A percentile compares a stretch with the other conserved stretches of the same genome.
Conservation (phyloP, 2,329 filamentous ascomycete genomes). For the Didymella segeticola region DNA sequence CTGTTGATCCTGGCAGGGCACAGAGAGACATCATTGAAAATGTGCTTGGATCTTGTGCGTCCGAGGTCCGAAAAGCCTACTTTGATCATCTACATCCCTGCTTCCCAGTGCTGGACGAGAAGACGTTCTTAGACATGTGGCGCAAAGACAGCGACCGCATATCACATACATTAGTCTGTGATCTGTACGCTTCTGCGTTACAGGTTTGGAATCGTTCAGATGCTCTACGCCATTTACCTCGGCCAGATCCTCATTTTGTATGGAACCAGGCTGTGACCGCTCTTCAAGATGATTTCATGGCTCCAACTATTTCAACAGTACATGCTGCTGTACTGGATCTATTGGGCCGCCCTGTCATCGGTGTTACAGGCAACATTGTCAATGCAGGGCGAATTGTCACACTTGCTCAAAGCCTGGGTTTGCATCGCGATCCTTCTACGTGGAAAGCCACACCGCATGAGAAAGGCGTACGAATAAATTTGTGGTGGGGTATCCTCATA, state of each 20-base stretch:
- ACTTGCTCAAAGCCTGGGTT: constrained; percentile 27
- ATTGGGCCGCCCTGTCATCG: constrained; percentile 27
- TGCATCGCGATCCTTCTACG: constrained; percentile 24
- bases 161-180: constrained; percentile 26
- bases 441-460: constrained; percentile 24
- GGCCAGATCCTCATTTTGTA: constrained; percentile 25
- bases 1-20: constrained; percentile 22
- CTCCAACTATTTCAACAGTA: constrained; percentile 28
- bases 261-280: constrained; percentile 29
- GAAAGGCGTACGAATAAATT: constrained; percentile 25
- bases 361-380: constrained; percentile 28
- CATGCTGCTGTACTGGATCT: constrained; percentile 28
- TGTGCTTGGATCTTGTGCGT: constrained; percentile 15
- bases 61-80: constrained; percentile 19
- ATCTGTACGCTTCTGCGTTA: constrained; percentile 26
- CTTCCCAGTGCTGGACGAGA: constrained; percentile 28
- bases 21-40: constrained; percentile 29
- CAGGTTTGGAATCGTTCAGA: constrained; percentile 22
- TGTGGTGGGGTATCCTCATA: constrained; percentile 32
- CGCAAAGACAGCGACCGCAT: constrained; percentile 18
- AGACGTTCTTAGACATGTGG: constrained; percentile 25
- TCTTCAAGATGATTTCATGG: constrained; percentile 29
- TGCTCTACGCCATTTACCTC: constrained; percentile 7
- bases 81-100: constrained; percentile 27
- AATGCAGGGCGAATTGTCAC: constrained; percentile 29